Evolutionary conservation across 192 early-diverging fungal genomes (phyloP), one percentile per base, ranked within the genome.

Genomic region (Powellomyces hirtus): DNA sequence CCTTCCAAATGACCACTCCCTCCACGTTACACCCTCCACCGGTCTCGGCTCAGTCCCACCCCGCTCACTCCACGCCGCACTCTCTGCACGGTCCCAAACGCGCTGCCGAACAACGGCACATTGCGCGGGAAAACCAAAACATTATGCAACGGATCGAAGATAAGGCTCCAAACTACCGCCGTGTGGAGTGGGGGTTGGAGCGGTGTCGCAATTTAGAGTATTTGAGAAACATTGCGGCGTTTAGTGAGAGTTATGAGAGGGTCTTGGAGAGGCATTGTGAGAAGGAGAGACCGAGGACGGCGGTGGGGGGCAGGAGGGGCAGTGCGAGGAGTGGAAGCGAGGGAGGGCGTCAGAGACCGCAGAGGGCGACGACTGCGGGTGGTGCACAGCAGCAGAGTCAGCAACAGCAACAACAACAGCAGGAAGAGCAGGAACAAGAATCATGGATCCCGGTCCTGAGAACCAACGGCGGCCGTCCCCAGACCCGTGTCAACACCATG

Each of bases 141-240:
- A 75, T 82, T 35, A 70, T 79, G 61, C 75, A 78, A 38, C 62
- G 82, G 6, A 70, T 84, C 49, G 79, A 84, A 68, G 73, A 75
- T 38, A 78, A 79, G 60, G 53, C 75, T 0, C 78, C 82, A 4
- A 58, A 77, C 59, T 84, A 84, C 59, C 64, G 72, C 38, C 73
- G 78, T 14, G 29, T 50, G 27, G 61, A 79, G 24, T 84, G 76
- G 75, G 55, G 72, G 5, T 27, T 46, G 20, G 72, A 75, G 20
- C 65, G 82, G n/a, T 62, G 77, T 31, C 44, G 67, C 45, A 82
- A 81, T 50, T 44, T 84, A n/a, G 73, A 60, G 24, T 79, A 84
- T 61, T 56, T 84, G 16, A 60, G 63, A 27, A 84, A 79, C 65
- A 84, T 84, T 31, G 62, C 80, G 4, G 46, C 70, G 37, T 84